Conservation (phyloP, 2,329 filamentous ascomycete genomes). For the Pseudogymnoascus sp. region DNA sequence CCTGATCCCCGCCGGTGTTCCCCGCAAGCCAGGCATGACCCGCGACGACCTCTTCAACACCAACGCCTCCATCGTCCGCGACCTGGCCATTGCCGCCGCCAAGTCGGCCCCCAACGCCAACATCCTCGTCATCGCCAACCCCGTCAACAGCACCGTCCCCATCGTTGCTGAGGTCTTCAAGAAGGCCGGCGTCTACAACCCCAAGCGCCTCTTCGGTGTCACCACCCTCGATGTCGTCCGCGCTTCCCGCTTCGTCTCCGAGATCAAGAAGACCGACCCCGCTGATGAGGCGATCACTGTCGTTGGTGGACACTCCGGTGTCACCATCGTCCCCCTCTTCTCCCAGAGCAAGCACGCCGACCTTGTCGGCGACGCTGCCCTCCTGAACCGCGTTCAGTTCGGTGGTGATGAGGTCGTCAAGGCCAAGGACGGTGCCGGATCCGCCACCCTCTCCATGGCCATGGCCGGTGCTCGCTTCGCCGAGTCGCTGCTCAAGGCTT, state of each 20-base stretch:
- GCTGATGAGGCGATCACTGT: slow-evolving; percentile 91
- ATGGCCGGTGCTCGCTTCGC: slow-evolving; percentile 81
- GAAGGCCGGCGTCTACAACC: slow-evolving; percentile 91
- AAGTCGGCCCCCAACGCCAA: slow-evolving; percentile 86
- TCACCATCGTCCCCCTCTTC: slow-evolving; percentile 97
- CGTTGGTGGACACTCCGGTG: slow-evolving; percentile 92
- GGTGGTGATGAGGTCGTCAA: slow-evolving; percentile 98
- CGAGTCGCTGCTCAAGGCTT: slow-evolving; percentile 86
- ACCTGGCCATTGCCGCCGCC: slow-evolving; percentile 91
- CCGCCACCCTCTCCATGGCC: slow-evolving; percentile 97
- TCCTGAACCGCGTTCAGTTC: slow-evolving; percentile 88
- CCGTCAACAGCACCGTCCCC: slow-evolving; percentile 98
- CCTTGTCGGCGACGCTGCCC: slow-evolving; percentile 69
- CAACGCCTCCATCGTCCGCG: slow-evolving; percentile 98
- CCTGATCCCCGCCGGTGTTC: slow-evolving; percentile 95
- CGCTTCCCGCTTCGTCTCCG: slow-evolving; percentile 93
- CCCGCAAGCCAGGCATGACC: slow-evolving; percentile 94
- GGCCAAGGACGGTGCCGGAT: slow-evolving; percentile 97
- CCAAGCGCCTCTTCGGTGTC: slow-evolving; percentile 97
- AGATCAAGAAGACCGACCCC: slow-evolving; percentile 87
- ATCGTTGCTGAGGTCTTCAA: slow-evolving; percentile 98
- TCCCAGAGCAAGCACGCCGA: slow-evolving; percentile 84
- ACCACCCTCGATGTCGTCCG: slow-evolving; percentile 98
- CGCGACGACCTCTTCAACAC: slow-evolving; percentile 99
- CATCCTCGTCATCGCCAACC: slow-evolving; percentile 97